Percentiles rank a stretch among this genome's conserved stretches.
phyloP scores from a whole-genome alignment of 768 basidiomycete genomes.

The Daedalea quercina region DNA sequence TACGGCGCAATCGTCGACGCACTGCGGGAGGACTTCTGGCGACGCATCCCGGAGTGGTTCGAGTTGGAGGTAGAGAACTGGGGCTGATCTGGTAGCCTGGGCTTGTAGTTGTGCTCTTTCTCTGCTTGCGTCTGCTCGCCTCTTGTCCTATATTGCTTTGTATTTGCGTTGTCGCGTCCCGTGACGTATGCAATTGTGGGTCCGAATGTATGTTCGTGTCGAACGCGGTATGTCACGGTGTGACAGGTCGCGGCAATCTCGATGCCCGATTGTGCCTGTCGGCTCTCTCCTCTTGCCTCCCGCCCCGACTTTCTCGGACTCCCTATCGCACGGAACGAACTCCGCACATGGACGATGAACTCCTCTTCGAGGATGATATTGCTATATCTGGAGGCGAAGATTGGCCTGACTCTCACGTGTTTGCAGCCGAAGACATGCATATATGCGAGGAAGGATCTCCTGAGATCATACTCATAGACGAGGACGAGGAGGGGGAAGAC shows the following conservation, averaged over 20 bases:
- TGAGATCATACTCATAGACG: too few species aligned
- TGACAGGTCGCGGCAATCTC: constrained; percentile 7
- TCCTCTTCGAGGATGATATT: not conserved
- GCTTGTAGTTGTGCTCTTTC: not conserved
- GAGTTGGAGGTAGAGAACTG: constrained; percentile 40
- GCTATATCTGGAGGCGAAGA: not conserved
- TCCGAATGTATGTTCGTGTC: not conserved
- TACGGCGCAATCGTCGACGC: constrained; percentile 54
- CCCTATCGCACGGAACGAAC: too few species aligned
- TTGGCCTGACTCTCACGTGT: too few species aligned
- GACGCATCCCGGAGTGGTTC: constrained; percentile 59
- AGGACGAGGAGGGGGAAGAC: too few species aligned
- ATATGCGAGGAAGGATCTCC: too few species aligned
- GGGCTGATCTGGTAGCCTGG: constrained; percentile 11
- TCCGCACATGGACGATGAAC: not conserved
- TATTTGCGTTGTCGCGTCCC: not conserved
- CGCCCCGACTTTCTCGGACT: not conserved
- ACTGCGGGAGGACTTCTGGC: constrained; percentile 61
- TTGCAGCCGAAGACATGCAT: too few species aligned
- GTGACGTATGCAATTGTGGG: not conserved
- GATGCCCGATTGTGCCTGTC: not conserved
- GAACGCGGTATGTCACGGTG: constrained; percentile 7
- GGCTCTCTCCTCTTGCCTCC: not conserved
- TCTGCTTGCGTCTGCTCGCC: not conserved
- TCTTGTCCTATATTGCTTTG: not conserved